Percentiles rank a stretch among this genome's conserved stretches.
These are phyloP conservation scores for Staphylotrichum tortipilum DNA, from an alignment of 495 filamentous ascomycete species.

Conservation along the genomic window DNA sequence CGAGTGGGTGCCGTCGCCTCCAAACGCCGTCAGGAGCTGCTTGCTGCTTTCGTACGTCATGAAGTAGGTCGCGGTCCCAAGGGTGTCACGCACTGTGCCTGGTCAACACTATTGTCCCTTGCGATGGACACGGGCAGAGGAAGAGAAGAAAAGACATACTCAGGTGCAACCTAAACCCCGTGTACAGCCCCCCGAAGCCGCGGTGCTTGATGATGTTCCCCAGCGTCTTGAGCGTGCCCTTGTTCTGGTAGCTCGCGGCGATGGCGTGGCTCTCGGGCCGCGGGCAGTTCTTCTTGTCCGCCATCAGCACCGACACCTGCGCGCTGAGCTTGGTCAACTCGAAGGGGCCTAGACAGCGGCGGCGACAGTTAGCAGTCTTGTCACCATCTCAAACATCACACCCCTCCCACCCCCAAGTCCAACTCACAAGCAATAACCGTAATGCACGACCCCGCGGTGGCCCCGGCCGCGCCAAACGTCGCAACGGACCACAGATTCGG, in stretches of 20 bases:
- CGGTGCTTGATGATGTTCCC: constrained; percentile 69
- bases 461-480: constrained; percentile 71
- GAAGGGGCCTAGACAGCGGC: constrained; percentile 74
- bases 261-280: constrained; percentile 46
- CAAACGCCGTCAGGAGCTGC: constrained; percentile 67
- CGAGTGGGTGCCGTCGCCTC: constrained; percentile 56
- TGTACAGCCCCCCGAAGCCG: constrained; percentile 73
- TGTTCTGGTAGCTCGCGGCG: constrained; percentile 63
- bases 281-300: constrained; percentile 50
- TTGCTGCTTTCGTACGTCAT: constrained; percentile 86
- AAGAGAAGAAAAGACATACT: constrained; percentile 39
- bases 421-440: constrained; percentile 78
- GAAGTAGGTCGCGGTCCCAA: constrained; percentile 87
- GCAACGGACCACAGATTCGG: constrained; percentile 60
- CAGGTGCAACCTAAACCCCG: constrained; percentile 75
- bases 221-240: constrained; percentile 73
- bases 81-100: constrained; percentile 62
- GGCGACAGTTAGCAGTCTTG: too few species aligned
- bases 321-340: constrained; percentile 89
- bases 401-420: background rate
- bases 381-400: background rate
- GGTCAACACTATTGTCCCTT: constrained; percentile 6
- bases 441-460: constrained; percentile 68
- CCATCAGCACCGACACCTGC: constrained; percentile 80
- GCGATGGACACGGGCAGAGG: background rate